Conservation (phyloP, 331 rosid species). For the Dryas integrifolia region DNA sequence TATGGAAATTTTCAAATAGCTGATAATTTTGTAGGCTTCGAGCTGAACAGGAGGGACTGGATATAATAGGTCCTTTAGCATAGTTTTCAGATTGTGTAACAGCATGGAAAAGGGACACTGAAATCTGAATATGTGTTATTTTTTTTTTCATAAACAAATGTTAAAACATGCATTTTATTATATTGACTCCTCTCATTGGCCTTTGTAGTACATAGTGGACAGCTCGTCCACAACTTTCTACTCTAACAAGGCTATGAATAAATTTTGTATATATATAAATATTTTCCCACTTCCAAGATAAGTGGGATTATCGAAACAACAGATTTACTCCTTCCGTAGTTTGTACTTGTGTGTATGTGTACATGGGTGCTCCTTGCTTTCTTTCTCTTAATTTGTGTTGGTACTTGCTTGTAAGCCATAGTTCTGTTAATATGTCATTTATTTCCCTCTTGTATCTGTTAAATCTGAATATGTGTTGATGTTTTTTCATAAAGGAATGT, state of each 20-base stretch:
- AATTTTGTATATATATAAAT: neutral
- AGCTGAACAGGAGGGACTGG: conserved; percentile 72
- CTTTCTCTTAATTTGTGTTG: neutral
- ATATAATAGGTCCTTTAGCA: conserved; percentile 62
- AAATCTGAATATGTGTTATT: no score
- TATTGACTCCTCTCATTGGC: no score
- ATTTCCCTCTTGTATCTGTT: neutral
- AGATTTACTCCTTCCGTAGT: neutral
- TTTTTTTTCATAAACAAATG: no score
- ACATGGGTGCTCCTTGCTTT: neutral
- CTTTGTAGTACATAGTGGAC: neutral
- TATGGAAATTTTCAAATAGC: conserved; percentile 13
- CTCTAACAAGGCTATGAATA: neutral
- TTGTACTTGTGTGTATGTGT: neutral
- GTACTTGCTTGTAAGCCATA: neutral
- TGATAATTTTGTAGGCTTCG: conserved; percentile 58
- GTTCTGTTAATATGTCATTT: neutral
- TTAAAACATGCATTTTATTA: neutral
- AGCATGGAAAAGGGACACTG: conserved; percentile 79
- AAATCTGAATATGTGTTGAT: conserved; percentile 4
- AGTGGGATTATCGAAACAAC: neutral
- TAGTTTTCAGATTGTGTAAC: conserved; percentile 95
- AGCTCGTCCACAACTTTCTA: neutral
- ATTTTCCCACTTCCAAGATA: neutral
- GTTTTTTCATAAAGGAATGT: conserved; percentile 6